Evolutionary conservation across 2,329 filamentous ascomycete species (phyloP), one percentile per base, ranked within the genome.

Genomic region (Xylaria sp.): DNA sequence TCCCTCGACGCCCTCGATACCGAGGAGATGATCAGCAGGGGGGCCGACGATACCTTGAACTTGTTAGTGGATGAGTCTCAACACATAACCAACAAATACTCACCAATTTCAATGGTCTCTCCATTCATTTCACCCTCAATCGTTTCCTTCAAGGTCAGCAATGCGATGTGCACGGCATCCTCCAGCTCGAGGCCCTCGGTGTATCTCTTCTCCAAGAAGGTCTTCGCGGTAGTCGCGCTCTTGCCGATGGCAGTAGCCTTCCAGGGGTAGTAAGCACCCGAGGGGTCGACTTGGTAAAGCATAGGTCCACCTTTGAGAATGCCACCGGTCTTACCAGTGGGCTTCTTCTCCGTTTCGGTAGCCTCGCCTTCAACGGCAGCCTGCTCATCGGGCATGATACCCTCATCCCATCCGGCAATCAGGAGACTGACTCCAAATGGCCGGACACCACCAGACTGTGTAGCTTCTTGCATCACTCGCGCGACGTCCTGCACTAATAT

Each of bases 71-170:
- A 47, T 42, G 53, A 9, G 16, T 49, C 39, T 53, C 7, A 13
- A 48, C 1, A 10, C 44, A 16, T 55, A 10, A 13, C 23, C 3
- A 10, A 19, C 35, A 51, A n/a, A 42, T 35, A 74, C 86, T 75
- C 78, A 92, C 91, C 93, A 76, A 99, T 97, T 79, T 99, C 94
- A 66, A 99, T 95, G 37, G 93, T 97, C 75, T 97, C 92, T 64
- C 93, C 93, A 69, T 93, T 97, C 93, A 97, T 97, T 80, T 97
- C 94, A 59, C 94, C 94, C 79, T 97, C 93, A 73, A 99, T 99
- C 59, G 94, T 97, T 83, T 99, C 94, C 83, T 99, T 99, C 74
- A 99, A 80, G 30, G 94, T 99, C 74, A 99, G 80, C 58, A 99
- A 83, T 62, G 94, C 94, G 79, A 99, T 99, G 77, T 99, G 94